Percentiles rank a stretch among this genome's conserved stretches.
Evolutionary conservation across 192 early-diverging fungal species (phyloP).

Genomic region (Haplosporangium gracile): DNA sequence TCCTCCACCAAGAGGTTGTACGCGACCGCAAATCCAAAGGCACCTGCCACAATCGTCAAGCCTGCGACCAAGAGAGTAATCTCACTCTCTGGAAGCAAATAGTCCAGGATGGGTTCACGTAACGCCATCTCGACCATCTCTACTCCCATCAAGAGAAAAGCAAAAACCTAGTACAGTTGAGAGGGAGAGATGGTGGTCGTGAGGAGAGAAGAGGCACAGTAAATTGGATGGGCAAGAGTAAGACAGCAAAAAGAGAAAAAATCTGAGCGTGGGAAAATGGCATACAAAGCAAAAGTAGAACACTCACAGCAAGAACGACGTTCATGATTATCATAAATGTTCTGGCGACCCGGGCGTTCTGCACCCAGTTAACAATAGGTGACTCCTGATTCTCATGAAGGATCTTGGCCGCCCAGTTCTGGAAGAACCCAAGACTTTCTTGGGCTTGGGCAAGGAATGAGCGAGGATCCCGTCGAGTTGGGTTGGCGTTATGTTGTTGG

Average conservation of each 20-base stretch:
- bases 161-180: constrained; percentile 3
- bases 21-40: constrained; percentile 37
- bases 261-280: not conserved
- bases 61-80: constrained; percentile 9
- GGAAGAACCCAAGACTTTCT: constrained; percentile 19
- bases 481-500: not conserved
- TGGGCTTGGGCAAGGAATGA: constrained; percentile 21
- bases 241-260: not conserved
- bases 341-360: constrained; percentile 29
- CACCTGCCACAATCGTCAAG: constrained; percentile 27
- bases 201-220: not conserved
- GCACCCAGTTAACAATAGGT: constrained; percentile 28
- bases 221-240: not conserved
- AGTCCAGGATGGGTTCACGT: constrained; percentile 35
- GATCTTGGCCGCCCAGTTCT: constrained; percentile 22
- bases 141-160: constrained; percentile 29
- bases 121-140: constrained; percentile 36
- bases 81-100: constrained; percentile 40
- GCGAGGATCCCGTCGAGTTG: constrained; percentile 17
- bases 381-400: not conserved
- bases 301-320: constrained; percentile 24
- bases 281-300: constrained; percentile 6
- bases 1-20: constrained; percentile 41
- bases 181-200: not conserved
- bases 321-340: constrained; percentile 28